Base-by-base conservation (phyloP, 2,329 filamentous ascomycete species). In the Lachnellula willkommii region DNA sequence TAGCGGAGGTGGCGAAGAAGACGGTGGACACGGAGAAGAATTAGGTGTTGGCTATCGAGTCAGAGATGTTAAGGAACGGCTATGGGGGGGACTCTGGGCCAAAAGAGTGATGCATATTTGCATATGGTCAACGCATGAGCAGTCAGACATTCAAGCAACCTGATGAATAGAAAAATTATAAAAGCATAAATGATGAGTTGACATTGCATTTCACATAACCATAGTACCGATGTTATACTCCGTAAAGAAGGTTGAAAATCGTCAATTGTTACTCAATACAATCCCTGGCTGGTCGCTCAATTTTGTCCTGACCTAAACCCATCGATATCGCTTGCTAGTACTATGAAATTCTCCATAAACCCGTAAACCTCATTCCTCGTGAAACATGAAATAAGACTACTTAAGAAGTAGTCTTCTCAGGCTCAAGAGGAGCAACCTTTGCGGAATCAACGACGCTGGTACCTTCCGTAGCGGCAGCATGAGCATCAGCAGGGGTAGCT, bases 1-100 rank as follows among this genome's bases (percentile, higher is more conserved):
- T 84, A 1, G 74, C 82, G 66, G 77, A 80, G 47, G 87, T 84
- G 70, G 51, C 55, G 9, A 63, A 55, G 26, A 69, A 70, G 58
- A 63, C 59, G 0, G 45, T 61, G 43, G 55, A 56, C 4, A 53
- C 57, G 46, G 17, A 36, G 36, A 32, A 47, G 48, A 26, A 45
- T 45, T 17, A 17, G 42, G 7, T 24, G n/a, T 45, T 14, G 22
- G 5, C n/a, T 12, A 14, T 32, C 17, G 17, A 36, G 8, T 14
- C 1, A 15, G 28, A 32, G 9, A 32, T 32, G 28, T 32, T 32
- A 32, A 32, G 28, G 26, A 26, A 28, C 26, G 26, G 26, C 9
- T 28, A 28, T 28, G 26, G 26, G 26, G 22, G 22, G 22, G 4
- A 24, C 22, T 24, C 22, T 24, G 22, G 22, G 22, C 22, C 22